These are phyloP conservation scores for Silene coronaria DNA, from an alignment of 179 eudicot genomes.

Conservation along the genomic window DNA sequence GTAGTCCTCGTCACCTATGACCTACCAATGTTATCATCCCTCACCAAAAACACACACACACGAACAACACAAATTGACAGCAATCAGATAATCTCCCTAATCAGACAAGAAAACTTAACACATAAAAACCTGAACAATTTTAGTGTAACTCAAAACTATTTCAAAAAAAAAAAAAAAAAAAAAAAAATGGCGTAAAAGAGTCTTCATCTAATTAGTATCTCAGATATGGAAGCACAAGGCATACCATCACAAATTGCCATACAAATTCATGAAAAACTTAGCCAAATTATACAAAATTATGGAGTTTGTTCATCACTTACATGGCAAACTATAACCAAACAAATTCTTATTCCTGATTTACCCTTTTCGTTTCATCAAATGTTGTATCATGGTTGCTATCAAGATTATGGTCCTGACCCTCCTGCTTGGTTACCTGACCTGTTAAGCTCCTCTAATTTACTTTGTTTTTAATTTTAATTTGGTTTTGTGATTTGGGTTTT, in stretches of 20 bases:
- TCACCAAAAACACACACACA: too few species aligned
- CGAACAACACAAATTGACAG: too few species aligned
- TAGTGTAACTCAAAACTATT: background rate
- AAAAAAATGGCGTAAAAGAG: conserved; percentile 38
- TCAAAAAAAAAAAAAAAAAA: background rate
- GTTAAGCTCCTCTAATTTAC: conserved; percentile 30
- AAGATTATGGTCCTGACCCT: conserved; percentile 57
- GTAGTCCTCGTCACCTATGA: too few species aligned
- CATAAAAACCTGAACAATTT: background rate
- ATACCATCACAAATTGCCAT: conserved; percentile 35
- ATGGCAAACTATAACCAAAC: conserved; percentile 51
- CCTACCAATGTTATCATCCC: too few species aligned
- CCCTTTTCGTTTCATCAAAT: conserved; percentile 82
- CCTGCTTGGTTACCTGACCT: conserved; percentile 86
- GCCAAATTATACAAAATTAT: conserved; percentile 33
- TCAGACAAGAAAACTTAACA: too few species aligned
- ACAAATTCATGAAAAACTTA: conserved; percentile 43
- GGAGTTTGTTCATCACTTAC: conserved; percentile 53
- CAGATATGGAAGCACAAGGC: conserved; percentile 54
- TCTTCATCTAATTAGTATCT: conserved; percentile 38
- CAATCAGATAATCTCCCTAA: too few species aligned
- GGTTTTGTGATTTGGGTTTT: background rate
- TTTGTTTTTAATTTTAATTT: background rate
- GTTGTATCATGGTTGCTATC: conserved; percentile 80
- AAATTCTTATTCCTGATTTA: conserved; percentile 56